Evolutionary conservation across 441 rosid genomes (phyloP), one percentile per base, ranked within the genome.

Genomic region (Caryocar brasiliense): DNA sequence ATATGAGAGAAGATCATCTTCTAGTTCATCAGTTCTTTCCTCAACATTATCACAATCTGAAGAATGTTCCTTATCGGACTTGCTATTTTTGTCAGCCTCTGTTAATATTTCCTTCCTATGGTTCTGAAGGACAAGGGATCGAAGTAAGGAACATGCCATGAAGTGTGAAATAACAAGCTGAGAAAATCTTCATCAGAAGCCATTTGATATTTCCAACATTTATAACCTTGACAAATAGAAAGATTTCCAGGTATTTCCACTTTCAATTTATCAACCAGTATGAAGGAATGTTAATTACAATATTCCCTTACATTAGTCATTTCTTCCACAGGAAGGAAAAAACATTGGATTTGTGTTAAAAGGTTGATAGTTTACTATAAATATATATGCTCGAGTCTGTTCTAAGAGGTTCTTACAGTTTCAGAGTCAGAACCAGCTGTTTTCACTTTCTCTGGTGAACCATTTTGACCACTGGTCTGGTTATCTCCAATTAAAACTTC

Each of bases 1-100:
- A 72, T 81, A 86, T 58, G 92, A 75, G 33, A 43, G 63, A 59
- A 69, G 58, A 70, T 68, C 83, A 51, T 78, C 80, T 29, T 80
- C 92, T 33, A 63, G 45, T 72, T 75, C 71, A 57, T 67, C 78
- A 39, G 36, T 65, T 73, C 49, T 61, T 61, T 67, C 86, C 46
- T 73, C 88, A 42, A 56, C 66, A 63, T 49, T 54, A 68, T 59
- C 79, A 62, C 43, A 45, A 54, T 68, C 62, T 50, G 70, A 72
- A 62, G 77, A 65, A 56, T 58, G 61, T 49, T 67, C 73, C 44
- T 71, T 67, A 47, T 68, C 79, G 46, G 80, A 67, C 66, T 54
- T 66, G 28, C 58, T 67, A 51, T 42, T 51, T 64, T 66, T 74
- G 45, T 56, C 51, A 54, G 62, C 65, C 49, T 70, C 87, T 27